Evolutionary conservation across 257 asterid species (phyloP).

Genomic region (Solanum bulbocastanum): DNA sequence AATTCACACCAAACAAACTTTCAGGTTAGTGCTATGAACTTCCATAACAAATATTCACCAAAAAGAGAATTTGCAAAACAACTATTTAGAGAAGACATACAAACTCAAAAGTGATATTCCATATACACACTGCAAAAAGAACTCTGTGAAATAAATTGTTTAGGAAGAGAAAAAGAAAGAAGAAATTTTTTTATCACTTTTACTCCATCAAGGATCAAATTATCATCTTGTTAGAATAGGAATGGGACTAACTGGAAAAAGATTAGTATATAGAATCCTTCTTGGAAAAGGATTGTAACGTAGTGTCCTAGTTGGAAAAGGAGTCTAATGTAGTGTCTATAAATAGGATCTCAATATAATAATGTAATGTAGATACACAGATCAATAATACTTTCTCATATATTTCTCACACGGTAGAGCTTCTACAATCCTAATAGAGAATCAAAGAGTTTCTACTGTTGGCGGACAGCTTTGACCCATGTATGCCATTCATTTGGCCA

Average conservation of each 20-base stretch:
- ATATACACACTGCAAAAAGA: background rate
- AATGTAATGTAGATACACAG: background rate
- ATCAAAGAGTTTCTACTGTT: background rate
- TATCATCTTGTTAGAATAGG: background rate
- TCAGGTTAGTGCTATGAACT: background rate
- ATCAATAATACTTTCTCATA: background rate
- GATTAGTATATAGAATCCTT: background rate
- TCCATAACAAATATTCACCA: background rate
- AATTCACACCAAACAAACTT: constrained; percentile 4
- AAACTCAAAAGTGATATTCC: background rate
- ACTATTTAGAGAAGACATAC: background rate
- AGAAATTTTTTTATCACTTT: background rate
- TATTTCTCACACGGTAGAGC: background rate
- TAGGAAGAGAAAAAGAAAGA: background rate
- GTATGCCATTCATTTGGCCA: background rate
- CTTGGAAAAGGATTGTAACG: background rate
- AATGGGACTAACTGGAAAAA: background rate
- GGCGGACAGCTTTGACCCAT: background rate
- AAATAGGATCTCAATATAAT: background rate
- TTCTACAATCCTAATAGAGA: background rate
- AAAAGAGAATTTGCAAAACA: background rate
- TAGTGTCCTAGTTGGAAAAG: background rate
- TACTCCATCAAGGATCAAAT: background rate
- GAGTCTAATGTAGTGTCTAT: background rate
- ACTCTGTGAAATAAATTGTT: background rate